Percentiles rank a stretch among this genome's conserved stretches.
phyloP scores from a whole-genome alignment of 495 filamentous ascomycete genomes.

The Xylaria curta region DNA sequence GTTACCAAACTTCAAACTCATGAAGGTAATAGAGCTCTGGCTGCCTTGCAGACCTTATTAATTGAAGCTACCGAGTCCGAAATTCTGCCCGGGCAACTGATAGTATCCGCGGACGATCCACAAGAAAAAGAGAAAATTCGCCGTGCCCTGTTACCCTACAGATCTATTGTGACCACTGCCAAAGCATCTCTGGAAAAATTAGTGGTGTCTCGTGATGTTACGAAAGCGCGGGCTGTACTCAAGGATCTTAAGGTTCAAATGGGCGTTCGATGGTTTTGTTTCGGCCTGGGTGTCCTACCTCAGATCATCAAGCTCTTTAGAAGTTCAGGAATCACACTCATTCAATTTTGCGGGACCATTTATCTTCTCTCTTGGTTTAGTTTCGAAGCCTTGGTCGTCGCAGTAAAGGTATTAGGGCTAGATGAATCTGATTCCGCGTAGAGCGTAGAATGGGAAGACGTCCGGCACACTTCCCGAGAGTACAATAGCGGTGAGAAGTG shows the following conservation, averaged over 20 bases:
- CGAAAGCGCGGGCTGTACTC: background rate
- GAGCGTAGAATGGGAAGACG: background rate
- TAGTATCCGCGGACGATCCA: background rate
- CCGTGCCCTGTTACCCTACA: background rate
- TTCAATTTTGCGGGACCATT: background rate
- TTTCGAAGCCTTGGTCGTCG: background rate
- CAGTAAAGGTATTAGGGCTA: background rate
- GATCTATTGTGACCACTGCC: background rate
- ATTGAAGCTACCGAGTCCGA: background rate
- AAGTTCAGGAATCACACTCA: background rate
- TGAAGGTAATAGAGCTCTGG: background rate
- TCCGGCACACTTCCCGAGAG: background rate
- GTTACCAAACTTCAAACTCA: background rate
- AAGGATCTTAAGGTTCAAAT: background rate
- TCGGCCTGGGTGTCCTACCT: slow-evolving; percentile 1
- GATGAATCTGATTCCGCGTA: background rate
- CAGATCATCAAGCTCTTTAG: slow-evolving; percentile 2
- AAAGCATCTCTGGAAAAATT: background rate
- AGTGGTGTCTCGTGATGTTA: background rate
- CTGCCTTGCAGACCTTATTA: background rate
- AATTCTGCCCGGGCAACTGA: background rate
- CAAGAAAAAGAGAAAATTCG: background rate
- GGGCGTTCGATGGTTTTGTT: slow-evolving; percentile 1
- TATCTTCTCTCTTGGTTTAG: background rate
- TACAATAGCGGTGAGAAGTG: background rate